These are phyloP conservation scores for Nigrograna mackinnonii DNA, from an alignment of 2,329 filamentous ascomycete species.

Conservation along the genomic window DNA sequence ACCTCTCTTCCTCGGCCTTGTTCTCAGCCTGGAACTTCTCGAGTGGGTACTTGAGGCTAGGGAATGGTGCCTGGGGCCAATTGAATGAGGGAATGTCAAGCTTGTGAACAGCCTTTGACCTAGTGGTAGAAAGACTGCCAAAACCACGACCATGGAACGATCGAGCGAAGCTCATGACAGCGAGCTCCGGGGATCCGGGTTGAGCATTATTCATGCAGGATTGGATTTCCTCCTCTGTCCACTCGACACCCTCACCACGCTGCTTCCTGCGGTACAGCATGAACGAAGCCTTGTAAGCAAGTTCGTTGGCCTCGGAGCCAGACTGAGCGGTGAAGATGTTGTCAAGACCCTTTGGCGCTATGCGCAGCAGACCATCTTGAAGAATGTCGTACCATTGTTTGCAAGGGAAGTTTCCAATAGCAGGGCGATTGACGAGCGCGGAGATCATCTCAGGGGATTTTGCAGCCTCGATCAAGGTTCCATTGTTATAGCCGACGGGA, in stretches of 20 bases:
- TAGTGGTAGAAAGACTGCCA: neutral
- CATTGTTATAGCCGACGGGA: neutral
- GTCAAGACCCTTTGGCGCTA: neutral
- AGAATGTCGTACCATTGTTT: neutral
- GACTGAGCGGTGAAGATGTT: neutral
- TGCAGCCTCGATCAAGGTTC: neutral
- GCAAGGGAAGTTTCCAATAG: neutral
- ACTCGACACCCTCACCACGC: neutral
- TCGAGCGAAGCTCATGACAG: neutral
- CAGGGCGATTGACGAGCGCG: neutral
- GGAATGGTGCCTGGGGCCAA: neutral
- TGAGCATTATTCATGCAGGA: neutral
- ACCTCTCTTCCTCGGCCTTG: neutral
- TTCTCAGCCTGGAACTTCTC: neutral
- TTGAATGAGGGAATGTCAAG: neutral
- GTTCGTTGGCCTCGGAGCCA: neutral
- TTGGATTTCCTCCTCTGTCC: neutral
- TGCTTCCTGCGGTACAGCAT: neutral
- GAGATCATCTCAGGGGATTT: neutral
- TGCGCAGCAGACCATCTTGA: neutral
- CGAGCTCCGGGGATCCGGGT: neutral
- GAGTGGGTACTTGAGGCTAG: neutral
- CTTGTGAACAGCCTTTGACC: neutral
- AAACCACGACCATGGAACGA: neutral
- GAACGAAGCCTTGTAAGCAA: neutral